phyloP scores from a whole-genome alignment of 1,139 yeast species.

The Pichia sp. region DNA sequence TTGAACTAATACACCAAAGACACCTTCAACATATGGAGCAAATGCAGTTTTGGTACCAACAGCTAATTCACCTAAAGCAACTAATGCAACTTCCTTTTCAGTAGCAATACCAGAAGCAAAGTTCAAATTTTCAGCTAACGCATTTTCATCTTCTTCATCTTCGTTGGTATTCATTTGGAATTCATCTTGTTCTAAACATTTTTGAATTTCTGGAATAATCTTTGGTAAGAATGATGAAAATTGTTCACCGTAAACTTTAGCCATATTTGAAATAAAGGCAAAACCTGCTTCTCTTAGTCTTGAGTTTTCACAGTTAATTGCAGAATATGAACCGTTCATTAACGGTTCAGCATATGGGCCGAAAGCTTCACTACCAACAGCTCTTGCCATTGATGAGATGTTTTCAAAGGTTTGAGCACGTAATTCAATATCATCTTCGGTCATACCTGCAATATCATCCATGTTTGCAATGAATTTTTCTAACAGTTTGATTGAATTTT shows the following conservation, averaged over 20 bases:
- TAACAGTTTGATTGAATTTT: conserved; percentile 68
- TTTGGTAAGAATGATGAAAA: conserved; percentile 80
- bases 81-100: conserved; percentile 96
- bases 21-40: conserved; percentile 67
- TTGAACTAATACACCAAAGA: conserved; percentile 58
- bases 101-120: conserved; percentile 93
- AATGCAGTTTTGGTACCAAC: conserved; percentile 77
- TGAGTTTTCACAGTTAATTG: conserved; percentile 70
- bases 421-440: conserved; percentile 75
- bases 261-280: conserved; percentile 91
- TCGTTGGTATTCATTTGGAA: conserved; percentile 45
- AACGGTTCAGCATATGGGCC: conserved; percentile 81
- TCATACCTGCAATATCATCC: conserved; percentile 58
- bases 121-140: conserved; percentile 62
- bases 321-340: conserved; percentile 79
- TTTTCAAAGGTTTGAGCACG: conserved; percentile 91
- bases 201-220: conserved; percentile 76
- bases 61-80: conserved; percentile 86
- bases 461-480: conserved; percentile 74
- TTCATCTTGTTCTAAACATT: conserved; percentile 79
- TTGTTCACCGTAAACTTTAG: conserved; percentile 87
- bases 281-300: conserved; percentile 93
- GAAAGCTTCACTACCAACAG: conserved; percentile 89
- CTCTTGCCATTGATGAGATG: conserved; percentile 90
- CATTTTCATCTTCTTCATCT: conserved; percentile 40